Evolutionary conservation across 345 rosid species (phyloP).

Genomic region (Ailanthus altissimus): DNA sequence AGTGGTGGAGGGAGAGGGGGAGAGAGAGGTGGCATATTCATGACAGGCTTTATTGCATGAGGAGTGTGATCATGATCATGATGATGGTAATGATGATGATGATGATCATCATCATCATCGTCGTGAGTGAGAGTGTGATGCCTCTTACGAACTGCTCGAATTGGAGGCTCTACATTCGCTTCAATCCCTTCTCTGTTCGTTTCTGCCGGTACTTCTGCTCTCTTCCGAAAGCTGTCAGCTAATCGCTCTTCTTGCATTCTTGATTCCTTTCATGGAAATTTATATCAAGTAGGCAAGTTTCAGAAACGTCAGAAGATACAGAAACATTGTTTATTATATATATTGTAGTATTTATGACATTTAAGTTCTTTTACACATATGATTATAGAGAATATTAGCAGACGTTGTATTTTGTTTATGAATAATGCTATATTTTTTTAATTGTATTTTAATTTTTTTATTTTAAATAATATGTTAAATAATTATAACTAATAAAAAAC

Average conservation of each 20-base stretch:
- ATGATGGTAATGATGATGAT: background rate
- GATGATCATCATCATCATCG: slow-evolving; percentile 19
- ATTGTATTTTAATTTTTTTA: no score
- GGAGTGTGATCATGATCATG: slow-evolving; percentile 1
- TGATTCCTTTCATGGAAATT: slow-evolving; percentile 27
- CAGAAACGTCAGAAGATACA: background rate
- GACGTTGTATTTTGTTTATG: no score
- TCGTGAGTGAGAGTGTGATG: slow-evolving; percentile 54
- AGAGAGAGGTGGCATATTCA: slow-evolving; percentile 39
- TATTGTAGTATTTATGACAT: no score
- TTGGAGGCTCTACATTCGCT: slow-evolving; percentile 24
- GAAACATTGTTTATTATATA: no score
- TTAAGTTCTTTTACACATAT: no score
- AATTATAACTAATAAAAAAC: no score
- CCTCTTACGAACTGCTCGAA: slow-evolving; percentile 58
- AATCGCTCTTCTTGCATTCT: slow-evolving; percentile 29
- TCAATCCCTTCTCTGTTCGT: slow-evolving; percentile 27
- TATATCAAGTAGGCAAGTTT: background rate
- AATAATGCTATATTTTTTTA: no score
- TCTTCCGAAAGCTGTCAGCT: slow-evolving; percentile 34
- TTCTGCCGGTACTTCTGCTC: slow-evolving; percentile 26
- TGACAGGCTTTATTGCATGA: slow-evolving; percentile 23
- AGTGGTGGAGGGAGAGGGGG: slow-evolving; percentile 35
- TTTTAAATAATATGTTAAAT: no score
- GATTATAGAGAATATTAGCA: no score